These are phyloP conservation scores for Hansenula anomala DNA, from an alignment of 1,139 yeast genomes.

Conservation along the genomic window DNA sequence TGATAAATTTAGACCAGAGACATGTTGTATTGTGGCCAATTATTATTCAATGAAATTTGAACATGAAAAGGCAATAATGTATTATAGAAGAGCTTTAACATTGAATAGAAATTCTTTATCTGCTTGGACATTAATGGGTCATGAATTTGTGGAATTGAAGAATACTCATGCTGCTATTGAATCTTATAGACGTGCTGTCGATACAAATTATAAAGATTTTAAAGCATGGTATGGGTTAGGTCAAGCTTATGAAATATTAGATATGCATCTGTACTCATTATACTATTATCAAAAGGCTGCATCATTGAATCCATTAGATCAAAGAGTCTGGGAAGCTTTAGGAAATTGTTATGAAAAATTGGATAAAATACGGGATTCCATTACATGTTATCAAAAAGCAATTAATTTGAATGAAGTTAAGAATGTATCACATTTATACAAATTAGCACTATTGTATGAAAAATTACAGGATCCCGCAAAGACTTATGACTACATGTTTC, in stretches of 20 bases:
- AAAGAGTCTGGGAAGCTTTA: constrained; percentile 95
- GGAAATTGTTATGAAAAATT: constrained; percentile 87
- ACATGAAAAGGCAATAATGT: constrained; percentile 92
- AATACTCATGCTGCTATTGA: constrained; percentile 98
- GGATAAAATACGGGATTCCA: constrained; percentile 40
- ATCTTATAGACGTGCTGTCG: constrained; percentile 86
- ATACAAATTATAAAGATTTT: constrained; percentile 83
- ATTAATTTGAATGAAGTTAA: constrained; percentile 33
- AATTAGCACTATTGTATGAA: constrained; percentile 67
- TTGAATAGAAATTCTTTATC: constrained; percentile 76
- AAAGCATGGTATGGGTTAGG: constrained; percentile 99
- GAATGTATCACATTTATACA: constrained; percentile 53
- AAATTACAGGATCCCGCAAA: constrained; percentile 45
- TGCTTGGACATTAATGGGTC: constrained; percentile 99
- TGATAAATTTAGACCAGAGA: constrained; percentile 89
- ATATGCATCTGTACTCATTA: constrained; percentile 89
- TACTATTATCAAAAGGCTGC: constrained; percentile 93
- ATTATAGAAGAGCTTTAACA: constrained; percentile 84
- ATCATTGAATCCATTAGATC: constrained; percentile 81
- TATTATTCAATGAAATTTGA: constrained; percentile 89
- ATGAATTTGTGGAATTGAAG: constrained; percentile 93
- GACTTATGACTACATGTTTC: constrained; percentile 63
- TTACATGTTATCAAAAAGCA: constrained; percentile 47
- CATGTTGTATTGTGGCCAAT: constrained; percentile 92
- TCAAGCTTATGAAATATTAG: constrained; percentile 95